Conservation (phyloP, 2,329 filamentous ascomycete genomes). For the Epichloe uncinata region DNA sequence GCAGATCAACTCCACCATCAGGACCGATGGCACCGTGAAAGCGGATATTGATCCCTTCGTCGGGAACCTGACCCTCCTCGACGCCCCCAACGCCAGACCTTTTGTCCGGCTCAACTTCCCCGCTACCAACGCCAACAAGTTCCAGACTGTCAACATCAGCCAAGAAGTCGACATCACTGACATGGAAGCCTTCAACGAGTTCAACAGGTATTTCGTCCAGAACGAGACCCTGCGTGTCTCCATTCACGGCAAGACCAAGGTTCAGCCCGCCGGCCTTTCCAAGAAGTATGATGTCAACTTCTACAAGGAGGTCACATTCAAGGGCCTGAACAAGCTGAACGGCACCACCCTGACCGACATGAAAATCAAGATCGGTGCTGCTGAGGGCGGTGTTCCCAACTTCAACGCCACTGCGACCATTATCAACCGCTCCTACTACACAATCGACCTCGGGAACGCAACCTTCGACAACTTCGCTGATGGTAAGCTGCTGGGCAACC, state of each 20-base stretch:
- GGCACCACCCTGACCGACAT: slow-evolving; percentile 34
- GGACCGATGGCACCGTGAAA: slow-evolving; percentile 35
- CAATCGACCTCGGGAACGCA: slow-evolving; percentile 53
- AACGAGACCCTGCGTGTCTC: slow-evolving; percentile 37
- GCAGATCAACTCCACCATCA: slow-evolving; percentile 43
- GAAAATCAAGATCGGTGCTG: slow-evolving; percentile 6
- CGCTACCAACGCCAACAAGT: slow-evolving; percentile 32
- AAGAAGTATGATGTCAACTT: slow-evolving; percentile 38
- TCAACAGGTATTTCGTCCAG: slow-evolving; percentile 41
- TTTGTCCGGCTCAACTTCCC: slow-evolving; percentile 39
- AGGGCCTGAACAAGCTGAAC: slow-evolving; percentile 40
- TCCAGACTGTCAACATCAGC: slow-evolving; percentile 38
- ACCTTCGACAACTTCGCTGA: slow-evolving; percentile 46
- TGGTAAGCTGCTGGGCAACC: slow-evolving; percentile 36
- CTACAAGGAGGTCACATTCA: slow-evolving; percentile 39
- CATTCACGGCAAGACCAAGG: slow-evolving; percentile 36
- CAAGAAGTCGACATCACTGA: slow-evolving; percentile 34
- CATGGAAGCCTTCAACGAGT: slow-evolving; percentile 35
- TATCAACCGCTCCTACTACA: slow-evolving; percentile 50
- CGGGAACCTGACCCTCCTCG: slow-evolving; percentile 42
- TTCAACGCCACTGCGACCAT: slow-evolving; percentile 47
- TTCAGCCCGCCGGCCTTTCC: slow-evolving; percentile 36
- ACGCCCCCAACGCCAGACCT: slow-evolving; percentile 29
- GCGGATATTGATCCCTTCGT: slow-evolving; percentile 37
- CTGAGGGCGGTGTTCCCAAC: slow-evolving; percentile 31